Evolutionary conservation across 2,329 filamentous ascomycete species (phyloP), one percentile per base, ranked within the genome.

Genomic region (Diaporthe caulivora): DNA sequence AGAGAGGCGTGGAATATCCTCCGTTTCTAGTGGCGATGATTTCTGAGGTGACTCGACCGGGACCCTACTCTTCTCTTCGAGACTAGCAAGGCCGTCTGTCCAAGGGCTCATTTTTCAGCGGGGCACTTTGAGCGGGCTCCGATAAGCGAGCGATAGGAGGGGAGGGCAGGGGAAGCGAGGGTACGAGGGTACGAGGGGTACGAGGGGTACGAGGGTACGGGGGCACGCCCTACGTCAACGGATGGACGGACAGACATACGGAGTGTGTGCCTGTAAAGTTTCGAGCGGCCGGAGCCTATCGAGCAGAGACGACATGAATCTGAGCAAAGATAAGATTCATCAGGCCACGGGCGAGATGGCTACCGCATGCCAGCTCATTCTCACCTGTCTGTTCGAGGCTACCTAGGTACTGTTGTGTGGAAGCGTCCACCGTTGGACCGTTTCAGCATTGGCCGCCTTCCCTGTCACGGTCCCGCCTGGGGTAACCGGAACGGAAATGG

Each of bases 91-190:
- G 17, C 60, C 18, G 42, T 26, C 42, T 31, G 8, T 13, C 57
- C 37, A 65, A 65, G 53, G 47, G 57, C 53, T 58, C 54, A 71
- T 55, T 74, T 74, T 74, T 74, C 69, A 49, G 72, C 57, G 70
- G 72, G 72, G 72, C 54, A 57, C 11, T 51, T 42, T 17, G 54
- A 49, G 18, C n/a, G n/a, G 34, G 9, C 60, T 11, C 26, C 47
- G 72, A 74, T 74, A 74, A 74, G 72, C 58, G 34, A 68, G 10
- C 54, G 72, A 74, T 74, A 72, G 62, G 26, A 21, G 54, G n/a
- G 34, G 34, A 34, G 34, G 34, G n/a, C n/a, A n/a, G n/a, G n/a
- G n/a, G n/a, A n/a, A n/a, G n/a, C n/a, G n/a, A n/a, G n/a, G n/a
- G n/a, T n/a, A n/a, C n/a, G n/a, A n/a, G n/a, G n/a, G n/a, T n/a